phyloP scores from a whole-genome alignment of 1,284 basidiomycete species.

The Melampsora americana region DNA sequence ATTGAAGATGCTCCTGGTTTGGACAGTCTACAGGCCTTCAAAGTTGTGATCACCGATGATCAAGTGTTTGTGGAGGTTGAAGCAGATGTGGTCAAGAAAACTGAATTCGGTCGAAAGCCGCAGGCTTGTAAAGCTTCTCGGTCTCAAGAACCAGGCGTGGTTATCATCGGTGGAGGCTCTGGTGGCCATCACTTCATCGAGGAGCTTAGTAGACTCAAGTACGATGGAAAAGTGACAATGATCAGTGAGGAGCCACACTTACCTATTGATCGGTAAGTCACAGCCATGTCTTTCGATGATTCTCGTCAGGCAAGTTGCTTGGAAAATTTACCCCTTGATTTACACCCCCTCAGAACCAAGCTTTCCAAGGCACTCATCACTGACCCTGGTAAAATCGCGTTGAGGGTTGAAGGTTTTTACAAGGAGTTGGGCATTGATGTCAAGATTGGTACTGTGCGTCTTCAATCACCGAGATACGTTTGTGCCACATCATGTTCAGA shows the following conservation, averaged over 20 bases:
- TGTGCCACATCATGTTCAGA: neutral
- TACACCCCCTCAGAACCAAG: slow-evolving; percentile 62
- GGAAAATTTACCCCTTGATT: too few species aligned
- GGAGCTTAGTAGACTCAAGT: slow-evolving; percentile 70
- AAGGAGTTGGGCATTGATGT: slow-evolving; percentile 76
- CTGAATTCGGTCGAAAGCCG: slow-evolving; percentile 31
- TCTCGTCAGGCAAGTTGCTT: neutral
- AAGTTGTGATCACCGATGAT: slow-evolving; percentile 64
- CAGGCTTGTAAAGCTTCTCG: neutral
- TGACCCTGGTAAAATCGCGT: slow-evolving; percentile 70
- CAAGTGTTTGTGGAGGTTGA: slow-evolving; percentile 77
- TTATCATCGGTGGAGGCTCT: slow-evolving; percentile 81
- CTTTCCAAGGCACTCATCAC: slow-evolving; percentile 81
- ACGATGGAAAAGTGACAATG: slow-evolving; percentile 71
- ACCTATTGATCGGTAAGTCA: slow-evolving; percentile 67
- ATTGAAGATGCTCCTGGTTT: slow-evolving; percentile 85
- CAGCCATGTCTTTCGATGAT: neutral
- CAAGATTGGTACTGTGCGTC: slow-evolving; percentile 60
- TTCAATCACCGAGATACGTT: neutral
- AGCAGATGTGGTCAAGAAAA: slow-evolving; percentile 60
- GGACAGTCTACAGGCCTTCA: slow-evolving; percentile 76
- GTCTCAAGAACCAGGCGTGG: slow-evolving; percentile 60
- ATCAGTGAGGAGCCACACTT: slow-evolving; percentile 74
- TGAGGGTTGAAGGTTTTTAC: slow-evolving; percentile 67
- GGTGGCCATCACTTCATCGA: slow-evolving; percentile 77